A percentile compares a stretch with the other conserved stretches of the same genome.
Conservation (phyloP, 148 eudicot genomes). For the Vaccinium vitisidaea region DNA sequence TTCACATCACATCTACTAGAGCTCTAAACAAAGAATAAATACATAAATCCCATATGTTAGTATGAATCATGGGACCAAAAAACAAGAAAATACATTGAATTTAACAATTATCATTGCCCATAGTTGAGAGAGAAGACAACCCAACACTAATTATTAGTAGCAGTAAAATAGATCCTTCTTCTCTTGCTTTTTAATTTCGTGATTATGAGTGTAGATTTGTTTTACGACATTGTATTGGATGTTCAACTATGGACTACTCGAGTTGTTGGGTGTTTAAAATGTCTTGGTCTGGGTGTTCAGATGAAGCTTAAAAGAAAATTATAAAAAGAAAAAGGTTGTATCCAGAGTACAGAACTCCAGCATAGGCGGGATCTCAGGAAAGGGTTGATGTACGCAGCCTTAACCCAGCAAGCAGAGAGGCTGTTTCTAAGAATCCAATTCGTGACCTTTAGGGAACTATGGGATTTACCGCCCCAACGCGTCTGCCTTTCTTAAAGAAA, state of each 20-base stretch:
- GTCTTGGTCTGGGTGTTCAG: background rate
- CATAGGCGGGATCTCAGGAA: background rate
- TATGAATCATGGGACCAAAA: background rate
- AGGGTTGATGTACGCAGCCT: too few relatives aligned
- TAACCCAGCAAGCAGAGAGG: background rate
- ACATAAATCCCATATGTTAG: background rate
- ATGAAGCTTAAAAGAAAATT: background rate
- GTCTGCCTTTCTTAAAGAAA: background rate
- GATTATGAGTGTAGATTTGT: background rate
- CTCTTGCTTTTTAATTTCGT: background rate
- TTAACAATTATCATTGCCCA: background rate
- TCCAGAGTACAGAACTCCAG: background rate
- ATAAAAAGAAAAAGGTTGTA: background rate
- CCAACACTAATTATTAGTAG: background rate
- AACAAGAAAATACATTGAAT: background rate
- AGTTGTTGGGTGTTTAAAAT: too few relatives aligned
- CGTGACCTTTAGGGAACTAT: background rate
- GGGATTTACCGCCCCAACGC: background rate
- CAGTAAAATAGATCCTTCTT: background rate
- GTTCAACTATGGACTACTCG: too few relatives aligned
- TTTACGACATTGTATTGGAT: background rate
- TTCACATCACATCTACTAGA: background rate
- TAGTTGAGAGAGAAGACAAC: background rate
- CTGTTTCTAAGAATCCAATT: background rate
- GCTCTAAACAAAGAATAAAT: background rate